Base-by-base conservation (phyloP, 192 early-diverging fungal species). In the Podila epigama region DNA sequence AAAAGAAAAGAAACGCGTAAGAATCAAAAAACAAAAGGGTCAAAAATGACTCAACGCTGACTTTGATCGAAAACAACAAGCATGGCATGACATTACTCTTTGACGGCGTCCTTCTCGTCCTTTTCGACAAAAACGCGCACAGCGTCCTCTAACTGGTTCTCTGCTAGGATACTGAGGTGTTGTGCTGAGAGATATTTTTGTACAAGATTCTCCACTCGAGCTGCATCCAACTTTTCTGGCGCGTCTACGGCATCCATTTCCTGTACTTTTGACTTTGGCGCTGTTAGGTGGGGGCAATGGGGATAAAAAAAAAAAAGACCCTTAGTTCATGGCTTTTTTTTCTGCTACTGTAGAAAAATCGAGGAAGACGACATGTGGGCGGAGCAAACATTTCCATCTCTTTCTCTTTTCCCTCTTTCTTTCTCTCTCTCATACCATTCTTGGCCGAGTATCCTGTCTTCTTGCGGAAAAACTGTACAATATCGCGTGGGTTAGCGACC, bases 401-500 rank as follows among this genome's bases (percentile, higher is more conserved):
- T 59, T 27, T 27, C 40, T 25, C 5, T 18, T 42, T 35, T 51
- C 22, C 22, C 13, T 34, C 27, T 1, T 35, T 20, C n/a, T 0
- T 18, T 20, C 10, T 3, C 2, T 33, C 4, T 1, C 16, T 33
- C 73, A 44, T 68, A 68, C 73, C 39, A 5, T 15, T 52, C 27
- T 53, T 66, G 16, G 48, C 31, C 11, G 48, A 4, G 20, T 20
- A 9, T 2, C 53, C 36, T 5, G 79, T 60, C 12, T 84, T 70
- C 55, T 84, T 90, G 29, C 95, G 84, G 69, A 89, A 90, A 78
- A 95, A 96, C 54, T 89, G 85, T 9, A 97, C 79, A 60, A 97
- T 89, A 37, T 97, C 95, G 57, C 89, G 90, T 2, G 94, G 90
- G 69, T 97, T 97, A 25, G 96, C 96, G 5, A 97, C 93, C 20